Evolutionary conservation across 1,284 basidiomycete genomes (phyloP), one percentile per base, ranked within the genome.

Genomic region (Cutaneotrichosporon sp.): DNA sequence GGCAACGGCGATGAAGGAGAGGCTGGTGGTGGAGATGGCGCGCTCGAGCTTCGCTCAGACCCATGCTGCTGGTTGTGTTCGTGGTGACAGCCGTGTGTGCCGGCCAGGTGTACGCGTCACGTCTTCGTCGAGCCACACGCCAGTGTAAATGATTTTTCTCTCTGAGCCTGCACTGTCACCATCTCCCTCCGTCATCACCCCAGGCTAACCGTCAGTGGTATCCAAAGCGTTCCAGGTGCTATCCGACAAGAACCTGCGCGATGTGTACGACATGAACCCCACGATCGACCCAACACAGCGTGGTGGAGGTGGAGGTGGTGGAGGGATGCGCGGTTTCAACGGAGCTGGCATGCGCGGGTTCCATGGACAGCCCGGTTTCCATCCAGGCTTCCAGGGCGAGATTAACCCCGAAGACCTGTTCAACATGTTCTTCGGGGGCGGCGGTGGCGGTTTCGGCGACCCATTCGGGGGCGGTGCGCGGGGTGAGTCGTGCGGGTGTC

Each of bases 351-450:
- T 66, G 48, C 42, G 42, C 25, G n/a, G n/a, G n/a, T 44, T 44
- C 42, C 42, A 31, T 12, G 20, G 17, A 10, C 69, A 65, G 32
- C 69, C 60, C 7, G 67, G 65, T 11, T 85, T 82, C 60, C 29
- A 14, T 31, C 75, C 79, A 38, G 78, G 79, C 5, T 88, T 87
- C 63, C 87, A 89, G 10, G 84, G 84, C 48, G 93, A 97, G 70
- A 79, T 98, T 62, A 91, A 88, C 55, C 91, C 94, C 1, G 91
- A 97, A 75, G 94, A 98, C 60, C 70, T 98, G 49, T 98, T 98
- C 80, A 94, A 97, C 70, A 93, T 96, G 88, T 97, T 98, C 82
- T 98, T 98, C 71, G 92, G 90, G 20, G 86, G 86, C 17, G 84
- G 80, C 12, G 79, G 79, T 49, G 74, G 76, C 17, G 78, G 78